Evolutionary conservation across 495 filamentous ascomycete species (phyloP), one percentile per base, ranked within the genome.

Genomic region (Terfezia claveryi): DNA sequence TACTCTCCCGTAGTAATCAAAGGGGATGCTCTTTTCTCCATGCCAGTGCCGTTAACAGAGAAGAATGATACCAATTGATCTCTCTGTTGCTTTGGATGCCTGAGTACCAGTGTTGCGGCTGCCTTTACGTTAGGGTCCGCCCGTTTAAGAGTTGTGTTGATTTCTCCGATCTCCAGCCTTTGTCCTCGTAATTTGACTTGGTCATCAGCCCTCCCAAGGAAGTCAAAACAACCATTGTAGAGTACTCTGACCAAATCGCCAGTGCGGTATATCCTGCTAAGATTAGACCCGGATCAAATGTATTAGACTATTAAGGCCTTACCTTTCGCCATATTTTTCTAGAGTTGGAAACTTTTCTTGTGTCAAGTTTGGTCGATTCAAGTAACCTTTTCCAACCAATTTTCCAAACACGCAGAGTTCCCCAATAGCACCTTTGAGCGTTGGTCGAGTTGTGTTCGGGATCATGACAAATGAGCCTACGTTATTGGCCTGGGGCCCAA

Each of bases 321-420:
- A 20, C 23, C 76, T 68, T 52, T 73, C 70, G 4, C 66, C 67
- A 53, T 75, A 77, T 12, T 56, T 46, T 10, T 68, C 46, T 4
- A 85, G 62, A 0, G 64, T 70, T 0, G 79, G 80, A 58, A 86
- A 86, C 38, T 72, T 71, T 56, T 83, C 75, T 2, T 64, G 50
- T 0, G 81, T 85, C 27, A 85, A 69, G 36, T 86, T 77, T 3
- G 77, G 73, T 4, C 85, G 74, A 46, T 88, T 88, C 41, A 91
- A 71, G 60, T 95, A 95, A 0, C 87, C 88, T 59, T 81, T 86
- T 8, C 82, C 88, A 37, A 95, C 86, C 6, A 95, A 72, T 56
- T 80, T 82, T 0, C 88, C 88, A 6, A 82, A 83, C 36, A 94
- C 79, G 61, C 86, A 93, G 6, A 95, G 76, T 63, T 95, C 88